Conservation (phyloP, 2,329 filamentous ascomycete genomes). For the Neospermospora avenae region DNA sequence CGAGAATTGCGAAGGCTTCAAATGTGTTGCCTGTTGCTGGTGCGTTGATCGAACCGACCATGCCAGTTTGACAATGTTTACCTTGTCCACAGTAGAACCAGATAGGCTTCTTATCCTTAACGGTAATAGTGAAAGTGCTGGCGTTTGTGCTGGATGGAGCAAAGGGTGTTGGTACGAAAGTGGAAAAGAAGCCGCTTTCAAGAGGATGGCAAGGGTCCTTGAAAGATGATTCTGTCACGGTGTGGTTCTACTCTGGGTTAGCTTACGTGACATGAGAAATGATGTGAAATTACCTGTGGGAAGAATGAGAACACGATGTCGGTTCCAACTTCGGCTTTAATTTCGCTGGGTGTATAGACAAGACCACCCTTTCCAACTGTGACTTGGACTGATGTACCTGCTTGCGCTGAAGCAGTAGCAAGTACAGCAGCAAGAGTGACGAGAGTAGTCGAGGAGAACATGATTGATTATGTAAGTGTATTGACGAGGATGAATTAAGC, state of each 20-base stretch:
- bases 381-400: conserved; percentile 46
- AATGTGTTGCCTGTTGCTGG: conserved; percentile 38
- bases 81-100: conserved; percentile 42
- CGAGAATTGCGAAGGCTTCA: conserved; percentile 37
- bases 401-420: conserved; percentile 26
- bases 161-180: conserved; percentile 38
- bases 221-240: conserved; percentile 39
- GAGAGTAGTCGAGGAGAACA: conserved; percentile 23
- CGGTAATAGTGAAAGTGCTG: conserved; percentile 39
- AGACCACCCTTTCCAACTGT: conserved; percentile 84
- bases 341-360: conserved; percentile 66
- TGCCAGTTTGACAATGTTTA: conserved; percentile 47
- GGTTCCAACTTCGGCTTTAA: conserved; percentile 34
- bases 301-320: conserved; percentile 37
- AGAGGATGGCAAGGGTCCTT: conserved; percentile 41
- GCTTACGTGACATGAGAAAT: not conserved
- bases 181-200: conserved; percentile 37
- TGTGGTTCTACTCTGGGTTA: conserved; percentile 33
- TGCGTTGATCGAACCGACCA: conserved; percentile 49
- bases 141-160: conserved; percentile 28
- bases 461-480: conserved; percentile 6
- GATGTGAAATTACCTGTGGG: conserved; percentile 22
- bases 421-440: conserved; percentile 15
- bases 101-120: conserved; percentile 41
- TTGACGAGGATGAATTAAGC: not conserved